These are phyloP conservation scores for Bolboschoenoplectus hybrid DNA, from an alignment of 202 grass and related monocot genomes.

Conservation along the genomic window DNA sequence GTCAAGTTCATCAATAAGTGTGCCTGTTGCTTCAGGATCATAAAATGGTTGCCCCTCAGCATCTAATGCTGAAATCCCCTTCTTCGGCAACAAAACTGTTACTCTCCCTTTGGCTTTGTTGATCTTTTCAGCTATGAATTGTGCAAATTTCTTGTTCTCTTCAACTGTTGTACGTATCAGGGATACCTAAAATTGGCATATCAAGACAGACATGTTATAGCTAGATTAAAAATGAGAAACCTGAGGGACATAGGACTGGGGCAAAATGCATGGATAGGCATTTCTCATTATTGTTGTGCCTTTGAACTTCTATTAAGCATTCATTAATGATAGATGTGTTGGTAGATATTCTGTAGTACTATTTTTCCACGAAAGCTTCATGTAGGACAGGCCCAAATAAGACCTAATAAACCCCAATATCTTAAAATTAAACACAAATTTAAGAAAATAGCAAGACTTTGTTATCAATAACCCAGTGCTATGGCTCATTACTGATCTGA, in stretches of 20 bases:
- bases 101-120: conserved; percentile 80
- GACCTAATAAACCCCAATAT: background rate
- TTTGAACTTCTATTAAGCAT: background rate
- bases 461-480: background rate
- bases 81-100: conserved; percentile 70
- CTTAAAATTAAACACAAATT: background rate
- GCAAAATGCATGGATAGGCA: background rate
- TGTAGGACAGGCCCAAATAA: background rate
- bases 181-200: conserved; percentile 60
- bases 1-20: conserved; percentile 75
- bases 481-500: background rate
- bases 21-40: conserved; percentile 72
- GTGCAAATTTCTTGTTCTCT: conserved; percentile 86
- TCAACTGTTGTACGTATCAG: conserved; percentile 79
- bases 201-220: background rate
- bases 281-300: background rate
- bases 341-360: background rate
- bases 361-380: background rate
- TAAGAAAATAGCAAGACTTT: background rate
- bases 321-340: background rate
- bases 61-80: conserved; percentile 87
- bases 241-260: background rate
- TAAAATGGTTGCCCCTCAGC: conserved; percentile 86
- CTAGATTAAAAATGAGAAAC: background rate
- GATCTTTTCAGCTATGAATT: conserved; percentile 90